Percentiles rank a stretch among this genome's conserved stretches.
Evolutionary conservation across 2,329 filamentous ascomycete genomes (phyloP).

Genomic region (Sporothrix brunneoviolacea): DNA sequence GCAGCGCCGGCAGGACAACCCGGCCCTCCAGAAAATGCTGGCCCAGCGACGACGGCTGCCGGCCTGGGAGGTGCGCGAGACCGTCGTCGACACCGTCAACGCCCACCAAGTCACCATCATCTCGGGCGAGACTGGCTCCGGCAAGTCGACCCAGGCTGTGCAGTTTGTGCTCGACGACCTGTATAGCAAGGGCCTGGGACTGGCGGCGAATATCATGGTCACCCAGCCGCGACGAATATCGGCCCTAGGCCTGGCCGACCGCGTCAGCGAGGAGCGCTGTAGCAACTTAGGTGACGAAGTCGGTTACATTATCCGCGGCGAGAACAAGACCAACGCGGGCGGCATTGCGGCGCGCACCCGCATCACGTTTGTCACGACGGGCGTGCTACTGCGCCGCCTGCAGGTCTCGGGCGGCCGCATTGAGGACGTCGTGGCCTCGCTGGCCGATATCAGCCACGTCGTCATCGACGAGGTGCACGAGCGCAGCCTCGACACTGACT

Average conservation of each 20-base stretch:
- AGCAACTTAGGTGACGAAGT: slow-evolving; percentile 74
- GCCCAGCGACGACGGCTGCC: slow-evolving; percentile 66
- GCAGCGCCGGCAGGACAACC: slow-evolving; percentile 57
- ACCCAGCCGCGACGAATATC: slow-evolving; percentile 94
- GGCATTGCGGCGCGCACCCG: slow-evolving; percentile 55
- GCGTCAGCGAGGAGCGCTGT: slow-evolving; percentile 81
- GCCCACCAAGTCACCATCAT: slow-evolving; percentile 88
- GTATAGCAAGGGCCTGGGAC: slow-evolving; percentile 68
- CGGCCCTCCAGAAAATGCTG: slow-evolving; percentile 69
- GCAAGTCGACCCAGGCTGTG: slow-evolving; percentile 94
- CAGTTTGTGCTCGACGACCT: slow-evolving; percentile 93
- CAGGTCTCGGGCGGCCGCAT: slow-evolving; percentile 79
- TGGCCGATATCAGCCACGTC: slow-evolving; percentile 88
- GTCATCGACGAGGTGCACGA: slow-evolving; percentile 97
- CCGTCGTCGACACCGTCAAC: slow-evolving; percentile 68
- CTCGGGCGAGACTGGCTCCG: slow-evolving; percentile 91
- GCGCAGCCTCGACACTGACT: slow-evolving; percentile 89
- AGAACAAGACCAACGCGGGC: slow-evolving; percentile 58
- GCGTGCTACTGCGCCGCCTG: slow-evolving; percentile 82
- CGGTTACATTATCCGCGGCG: slow-evolving; percentile 85
- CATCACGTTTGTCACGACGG: slow-evolving; percentile 93
- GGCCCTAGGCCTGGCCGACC: slow-evolving; percentile 85
- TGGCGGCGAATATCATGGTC: slow-evolving; percentile 81
- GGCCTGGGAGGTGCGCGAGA: slow-evolving; percentile 76
- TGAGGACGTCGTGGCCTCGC: slow-evolving; percentile 70